Base-by-base conservation (phyloP, 2,329 filamentous ascomycete genomes). In the Mycogone perniciosa region DNA sequence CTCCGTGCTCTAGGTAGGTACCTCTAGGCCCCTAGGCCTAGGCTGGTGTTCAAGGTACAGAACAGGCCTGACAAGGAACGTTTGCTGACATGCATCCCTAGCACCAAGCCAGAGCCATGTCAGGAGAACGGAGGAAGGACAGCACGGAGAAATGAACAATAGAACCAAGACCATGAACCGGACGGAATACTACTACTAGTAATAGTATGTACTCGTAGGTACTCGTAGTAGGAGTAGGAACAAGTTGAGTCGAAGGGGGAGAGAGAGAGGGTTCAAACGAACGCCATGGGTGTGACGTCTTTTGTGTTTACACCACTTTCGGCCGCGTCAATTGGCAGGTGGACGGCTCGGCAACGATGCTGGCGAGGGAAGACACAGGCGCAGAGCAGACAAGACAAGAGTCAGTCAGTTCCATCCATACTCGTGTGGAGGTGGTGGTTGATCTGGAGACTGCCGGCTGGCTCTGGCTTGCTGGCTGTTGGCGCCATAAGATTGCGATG, bases 31-130 rank as follows among this genome's bases (percentile, higher is more conserved):
- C 3, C 20, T 20, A 20, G 20, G 20, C 20, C 20, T 3, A 20
- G 20, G 20, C 20, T 20, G 20, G 20, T 20, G 20, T 20, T 20
- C 20, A 20, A 20, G 20, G 20, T 20, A 20, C 20, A 20, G 50
- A 31, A 48, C 42, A 2, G 45, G 48, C 47, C 45, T 40, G 50
- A 46, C 50, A 52, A 52, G 50, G 50, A 48, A 52, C 45, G 50
- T 45, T 52, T 48, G 50, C 50, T 52, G 46, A 54, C 53, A 55
- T 55, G 47, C 48, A 53, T 52, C 45, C 50, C 50, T 52, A 48
- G 50, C 45, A 38, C 31, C 46, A 43, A 59, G 46, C 43, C 53
- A 54, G 48, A 51, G 57, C 60, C 63, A 64, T 64, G 57, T 55
- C 59, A 46, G 57, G 33, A 38, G 35, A 20, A 27, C 31, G 34